phyloP scores from a whole-genome alignment of 2,329 filamentous ascomycete species.

The Alternaria angustiovoidea region DNA sequence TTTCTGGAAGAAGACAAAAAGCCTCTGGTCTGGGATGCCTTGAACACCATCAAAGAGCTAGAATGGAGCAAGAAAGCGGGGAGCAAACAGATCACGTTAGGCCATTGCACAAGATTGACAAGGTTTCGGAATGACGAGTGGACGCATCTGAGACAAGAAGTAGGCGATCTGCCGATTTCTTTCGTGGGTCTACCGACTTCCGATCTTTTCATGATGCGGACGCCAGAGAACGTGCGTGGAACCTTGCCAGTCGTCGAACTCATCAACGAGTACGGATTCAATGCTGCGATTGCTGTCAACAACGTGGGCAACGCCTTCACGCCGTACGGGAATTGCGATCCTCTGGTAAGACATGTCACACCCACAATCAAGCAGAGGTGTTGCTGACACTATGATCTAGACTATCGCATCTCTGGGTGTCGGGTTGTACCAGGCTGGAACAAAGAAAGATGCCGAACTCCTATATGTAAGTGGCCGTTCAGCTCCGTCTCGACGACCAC shows the following conservation, averaged over 20 bases:
- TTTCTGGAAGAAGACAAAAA: constrained; percentile 62
- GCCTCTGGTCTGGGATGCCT: constrained; percentile 63
- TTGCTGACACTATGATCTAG: background rate
- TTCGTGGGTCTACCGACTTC: constrained; percentile 76
- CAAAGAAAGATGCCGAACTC: constrained; percentile 64
- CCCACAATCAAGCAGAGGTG: background rate
- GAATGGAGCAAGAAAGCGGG: constrained; percentile 56
- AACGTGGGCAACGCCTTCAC: constrained; percentile 81
- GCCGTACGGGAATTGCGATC: constrained; percentile 72
- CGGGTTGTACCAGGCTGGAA: constrained; percentile 73
- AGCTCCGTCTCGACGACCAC: constrained; percentile 22
- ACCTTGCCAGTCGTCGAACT: constrained; percentile 69
- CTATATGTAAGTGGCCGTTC: constrained; percentile 60
- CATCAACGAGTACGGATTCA: constrained; percentile 65
- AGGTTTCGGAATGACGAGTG: constrained; percentile 63
- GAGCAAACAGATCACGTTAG: constrained; percentile 58
- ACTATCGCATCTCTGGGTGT: constrained; percentile 59
- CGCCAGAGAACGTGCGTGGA: constrained; percentile 59
- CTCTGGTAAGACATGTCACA: constrained; percentile 54
- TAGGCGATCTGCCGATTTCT: constrained; percentile 65
- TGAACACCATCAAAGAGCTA: constrained; percentile 60
- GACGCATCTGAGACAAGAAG: constrained; percentile 56
- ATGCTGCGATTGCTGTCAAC: constrained; percentile 71
- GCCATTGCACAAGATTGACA: constrained; percentile 73
- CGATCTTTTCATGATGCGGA: constrained; percentile 75